A percentile compares a stretch with the other conserved stretches of the same genome.
Evolutionary conservation across 176 grass and related monocot species (phyloP).

Genomic region (Musa troglodytarum): DNA sequence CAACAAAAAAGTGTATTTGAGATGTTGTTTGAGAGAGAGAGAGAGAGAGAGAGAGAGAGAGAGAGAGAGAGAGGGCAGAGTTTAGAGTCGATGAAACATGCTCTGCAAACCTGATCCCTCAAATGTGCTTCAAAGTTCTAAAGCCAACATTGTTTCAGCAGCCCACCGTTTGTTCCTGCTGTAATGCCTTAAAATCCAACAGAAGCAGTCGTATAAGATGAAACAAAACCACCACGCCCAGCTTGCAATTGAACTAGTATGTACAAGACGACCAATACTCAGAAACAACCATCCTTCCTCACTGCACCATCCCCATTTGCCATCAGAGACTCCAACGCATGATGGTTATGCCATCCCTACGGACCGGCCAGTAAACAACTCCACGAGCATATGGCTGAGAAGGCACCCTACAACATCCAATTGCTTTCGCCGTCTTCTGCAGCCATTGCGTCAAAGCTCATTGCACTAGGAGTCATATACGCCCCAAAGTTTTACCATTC

Average conservation of each 20-base stretch:
- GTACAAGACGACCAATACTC: background rate
- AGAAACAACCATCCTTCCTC: background rate
- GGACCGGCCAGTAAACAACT: background rate
- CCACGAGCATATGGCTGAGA: background rate
- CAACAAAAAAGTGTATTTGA: too few relatives aligned
- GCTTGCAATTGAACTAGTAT: background rate
- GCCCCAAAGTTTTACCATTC: constrained; percentile 23
- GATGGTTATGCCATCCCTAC: background rate
- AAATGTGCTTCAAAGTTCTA: too few relatives aligned
- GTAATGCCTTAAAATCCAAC: background rate
- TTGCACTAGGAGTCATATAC: background rate
- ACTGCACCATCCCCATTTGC: background rate
- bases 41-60: too few relatives aligned
- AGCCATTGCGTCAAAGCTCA: background rate
- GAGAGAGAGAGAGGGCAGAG: too few relatives aligned
- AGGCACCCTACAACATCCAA: background rate
- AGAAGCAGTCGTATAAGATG: background rate
- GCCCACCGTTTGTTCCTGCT: too few relatives aligned
- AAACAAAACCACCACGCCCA: background rate
- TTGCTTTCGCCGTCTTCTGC: background rate
- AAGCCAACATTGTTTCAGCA: too few relatives aligned
- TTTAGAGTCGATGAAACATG: too few relatives aligned
- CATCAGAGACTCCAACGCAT: background rate
- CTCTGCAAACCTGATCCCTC: too few relatives aligned
- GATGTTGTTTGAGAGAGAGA: too few relatives aligned